Percentiles rank a stretch among this genome's conserved stretches.
These are phyloP conservation scores for Paraphoma sp. DNA, from an alignment of 2,329 filamentous ascomycete species.

Conservation along the genomic window DNA sequence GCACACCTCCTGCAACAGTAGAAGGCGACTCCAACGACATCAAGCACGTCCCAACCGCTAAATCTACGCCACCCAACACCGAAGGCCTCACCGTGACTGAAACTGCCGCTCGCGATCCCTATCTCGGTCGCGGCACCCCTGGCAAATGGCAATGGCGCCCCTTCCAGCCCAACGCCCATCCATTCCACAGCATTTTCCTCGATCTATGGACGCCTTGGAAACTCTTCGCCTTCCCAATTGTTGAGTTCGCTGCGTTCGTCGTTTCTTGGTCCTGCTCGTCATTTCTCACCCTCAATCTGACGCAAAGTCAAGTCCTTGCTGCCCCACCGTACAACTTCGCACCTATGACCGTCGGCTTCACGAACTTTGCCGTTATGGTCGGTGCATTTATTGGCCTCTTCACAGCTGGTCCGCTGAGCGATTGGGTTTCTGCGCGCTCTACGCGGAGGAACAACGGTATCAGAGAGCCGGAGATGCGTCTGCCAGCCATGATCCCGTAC, in stretches of 20 bases:
- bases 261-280: slow-evolving; percentile 65
- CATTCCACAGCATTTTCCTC: slow-evolving; percentile 54
- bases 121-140: slow-evolving; percentile 63
- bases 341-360: slow-evolving; percentile 59
- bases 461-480: slow-evolving; percentile 65
- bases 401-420: slow-evolving; percentile 62
- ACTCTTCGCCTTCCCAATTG: slow-evolving; percentile 67
- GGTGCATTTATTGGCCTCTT: slow-evolving; percentile 62
- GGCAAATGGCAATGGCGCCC: slow-evolving; percentile 63
- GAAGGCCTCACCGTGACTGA: slow-evolving; percentile 34
- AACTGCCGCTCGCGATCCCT: slow-evolving; percentile 59
- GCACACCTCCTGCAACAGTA: slow-evolving; percentile 20
- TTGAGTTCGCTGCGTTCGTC: slow-evolving; percentile 67
- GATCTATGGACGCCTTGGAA: slow-evolving; percentile 69
- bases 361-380: slow-evolving; percentile 63
- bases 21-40: slow-evolving; percentile 29
- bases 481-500: slow-evolving; percentile 64
- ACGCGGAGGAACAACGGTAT: slow-evolving; percentile 62
- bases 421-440: slow-evolving; percentile 63
- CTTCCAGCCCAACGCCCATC: slow-evolving; percentile 57
- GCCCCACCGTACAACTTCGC: slow-evolving; percentile 63
- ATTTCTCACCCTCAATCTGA: slow-evolving; percentile 68
- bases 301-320: slow-evolving; percentile 61
- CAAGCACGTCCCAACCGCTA: slow-evolving; percentile 28
- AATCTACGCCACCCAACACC: slow-evolving; percentile 21